These are phyloP conservation scores for Echites panduratus DNA, from an alignment of 257 asterid species.

Conservation along the genomic window DNA sequence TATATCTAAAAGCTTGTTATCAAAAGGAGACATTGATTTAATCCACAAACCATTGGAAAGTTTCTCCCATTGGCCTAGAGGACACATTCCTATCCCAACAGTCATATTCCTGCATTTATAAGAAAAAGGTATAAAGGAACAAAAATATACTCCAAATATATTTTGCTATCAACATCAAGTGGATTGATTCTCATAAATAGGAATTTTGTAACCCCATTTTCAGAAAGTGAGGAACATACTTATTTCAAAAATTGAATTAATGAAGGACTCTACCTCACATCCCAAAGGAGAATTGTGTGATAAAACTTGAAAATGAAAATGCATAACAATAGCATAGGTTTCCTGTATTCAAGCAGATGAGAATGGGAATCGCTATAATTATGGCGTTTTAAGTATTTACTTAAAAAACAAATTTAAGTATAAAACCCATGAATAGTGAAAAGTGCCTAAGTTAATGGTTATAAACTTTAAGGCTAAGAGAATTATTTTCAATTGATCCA, in stretches of 20 bases:
- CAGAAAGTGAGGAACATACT: not conserved
- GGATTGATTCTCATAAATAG: not conserved
- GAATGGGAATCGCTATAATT: not conserved
- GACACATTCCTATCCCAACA: constrained; percentile 78
- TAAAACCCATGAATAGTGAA: not conserved
- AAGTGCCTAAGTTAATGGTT: not conserved
- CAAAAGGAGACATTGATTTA: constrained; percentile 85
- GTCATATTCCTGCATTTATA: constrained; percentile 56
- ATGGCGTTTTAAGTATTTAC: not conserved
- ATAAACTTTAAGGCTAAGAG: not conserved
- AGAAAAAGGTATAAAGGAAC: not conserved
- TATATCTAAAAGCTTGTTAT: constrained; percentile 66
- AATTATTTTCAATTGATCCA: not conserved
- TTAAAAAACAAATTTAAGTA: not conserved
- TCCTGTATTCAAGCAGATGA: not conserved
- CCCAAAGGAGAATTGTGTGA: not conserved
- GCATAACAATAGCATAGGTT: not conserved
- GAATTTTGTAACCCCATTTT: not conserved
- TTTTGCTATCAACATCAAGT: not conserved
- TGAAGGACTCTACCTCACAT: not conserved
- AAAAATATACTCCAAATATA: too few relatives aligned
- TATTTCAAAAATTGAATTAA: not conserved
- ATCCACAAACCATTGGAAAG: constrained; percentile 63
- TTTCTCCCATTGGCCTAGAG: constrained; percentile 71
- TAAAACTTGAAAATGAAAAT: not conserved